A percentile compares a stretch with the other conserved stretches of the same genome.
Conservation (phyloP, 257 asterid species). For the Cruciata laevipes region DNA sequence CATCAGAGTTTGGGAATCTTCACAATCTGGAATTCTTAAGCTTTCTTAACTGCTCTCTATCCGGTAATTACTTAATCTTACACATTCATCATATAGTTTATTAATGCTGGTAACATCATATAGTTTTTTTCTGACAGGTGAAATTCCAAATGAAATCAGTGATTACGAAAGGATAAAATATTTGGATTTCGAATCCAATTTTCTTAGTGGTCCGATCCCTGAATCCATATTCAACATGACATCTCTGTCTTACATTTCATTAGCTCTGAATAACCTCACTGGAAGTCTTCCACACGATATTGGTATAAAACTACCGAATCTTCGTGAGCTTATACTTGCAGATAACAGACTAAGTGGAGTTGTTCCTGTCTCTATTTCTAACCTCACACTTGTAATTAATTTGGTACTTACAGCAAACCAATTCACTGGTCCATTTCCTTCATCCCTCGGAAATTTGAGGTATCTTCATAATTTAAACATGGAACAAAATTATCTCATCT, state of each 20-base stretch:
- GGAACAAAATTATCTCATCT: neutral
- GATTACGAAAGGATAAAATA: neutral
- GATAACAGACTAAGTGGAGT: neutral
- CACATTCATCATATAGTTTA: neutral
- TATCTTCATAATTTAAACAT: neutral
- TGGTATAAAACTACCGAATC: neutral
- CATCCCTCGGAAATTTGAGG: neutral
- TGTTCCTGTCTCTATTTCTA: neutral
- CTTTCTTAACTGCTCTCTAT: neutral
- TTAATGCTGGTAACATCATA: neutral
- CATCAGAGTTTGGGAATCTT: neutral
- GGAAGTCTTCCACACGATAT: slow-evolving; percentile 7
- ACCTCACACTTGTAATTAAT: neutral
- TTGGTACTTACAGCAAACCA: neutral
- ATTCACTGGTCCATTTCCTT: slow-evolving; percentile 8
- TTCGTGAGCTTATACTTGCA: neutral
- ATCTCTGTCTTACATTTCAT: neutral
- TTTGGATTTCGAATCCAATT: neutral
- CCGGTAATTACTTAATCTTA: neutral
- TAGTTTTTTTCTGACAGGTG: neutral
- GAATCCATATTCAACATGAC: neutral
- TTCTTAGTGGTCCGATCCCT: neutral
- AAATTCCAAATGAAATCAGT: slow-evolving; percentile 2
- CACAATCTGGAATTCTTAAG: neutral
- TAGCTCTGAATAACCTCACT: neutral